Evolutionary conservation across 2,329 filamentous ascomycete genomes (phyloP).

Genomic region (Elsinoe fawcettii): DNA sequence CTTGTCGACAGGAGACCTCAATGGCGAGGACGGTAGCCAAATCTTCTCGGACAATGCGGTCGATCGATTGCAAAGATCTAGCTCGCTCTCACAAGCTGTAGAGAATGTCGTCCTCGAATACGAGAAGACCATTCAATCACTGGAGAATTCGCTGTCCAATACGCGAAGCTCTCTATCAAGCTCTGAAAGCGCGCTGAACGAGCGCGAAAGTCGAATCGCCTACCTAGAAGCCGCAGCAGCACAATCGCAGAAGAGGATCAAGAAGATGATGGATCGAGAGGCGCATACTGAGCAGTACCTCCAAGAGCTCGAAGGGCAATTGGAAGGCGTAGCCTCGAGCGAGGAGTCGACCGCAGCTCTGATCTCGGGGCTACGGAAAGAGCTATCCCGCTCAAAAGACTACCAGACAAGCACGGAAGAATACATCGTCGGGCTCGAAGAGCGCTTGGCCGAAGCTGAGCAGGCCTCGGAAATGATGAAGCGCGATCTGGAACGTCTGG

Average conservation of each 20-base stretch:
- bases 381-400: constrained; percentile 78
- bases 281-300: constrained; percentile 86
- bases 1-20: constrained; percentile 61
- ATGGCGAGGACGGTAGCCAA: constrained; percentile 51
- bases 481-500: constrained; percentile 85
- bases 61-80: constrained; percentile 85
- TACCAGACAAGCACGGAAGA: constrained; percentile 88
- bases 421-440: constrained; percentile 94
- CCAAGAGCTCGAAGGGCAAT: constrained; percentile 79
- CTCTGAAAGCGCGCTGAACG: constrained; percentile 78
- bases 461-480: constrained; percentile 97
- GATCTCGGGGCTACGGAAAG: constrained; percentile 80
- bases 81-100: constrained; percentile 90
- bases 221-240: constrained; percentile 88
- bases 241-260: constrained; percentile 81
- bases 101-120: constrained; percentile 96
- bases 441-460: constrained; percentile 88
- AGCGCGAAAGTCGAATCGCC: constrained; percentile 88
- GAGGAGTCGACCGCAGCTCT: constrained; percentile 88
- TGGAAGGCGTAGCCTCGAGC: constrained; percentile 82
- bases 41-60: constrained; percentile 57
- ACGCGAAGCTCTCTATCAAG: constrained; percentile 75
- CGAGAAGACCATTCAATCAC: constrained; percentile 92
- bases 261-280: constrained; percentile 88
- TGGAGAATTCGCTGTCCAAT: constrained; percentile 84